Evolutionary conservation across 2,329 filamentous ascomycete species (phyloP).

Genomic region (Colletotrichum eleusines): DNA sequence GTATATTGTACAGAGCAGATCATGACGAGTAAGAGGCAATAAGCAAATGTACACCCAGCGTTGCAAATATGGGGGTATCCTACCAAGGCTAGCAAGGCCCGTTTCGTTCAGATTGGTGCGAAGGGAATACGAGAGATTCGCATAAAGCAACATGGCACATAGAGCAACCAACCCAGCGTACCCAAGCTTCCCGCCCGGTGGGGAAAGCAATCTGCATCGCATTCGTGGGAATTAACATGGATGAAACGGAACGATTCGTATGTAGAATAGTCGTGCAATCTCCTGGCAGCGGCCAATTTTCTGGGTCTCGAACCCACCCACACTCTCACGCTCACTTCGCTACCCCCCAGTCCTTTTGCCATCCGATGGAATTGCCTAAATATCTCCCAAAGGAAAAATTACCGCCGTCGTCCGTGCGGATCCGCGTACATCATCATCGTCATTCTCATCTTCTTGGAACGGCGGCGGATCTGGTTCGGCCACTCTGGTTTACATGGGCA

Average conservation of each 20-base stretch:
- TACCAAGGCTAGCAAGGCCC: too few relatives aligned
- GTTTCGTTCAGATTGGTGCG: neutral
- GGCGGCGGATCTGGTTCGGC: neutral
- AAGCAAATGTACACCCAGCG: neutral
- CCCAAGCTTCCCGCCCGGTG: neutral
- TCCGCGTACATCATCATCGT: neutral
- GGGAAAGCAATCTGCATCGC: neutral
- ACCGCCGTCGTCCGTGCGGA: neutral
- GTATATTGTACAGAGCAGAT: too few relatives aligned
- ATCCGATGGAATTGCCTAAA: neutral
- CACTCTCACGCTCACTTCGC: too few relatives aligned
- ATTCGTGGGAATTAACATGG: conserved; percentile 24
- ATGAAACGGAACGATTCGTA: conserved; percentile 4
- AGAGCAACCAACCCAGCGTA: neutral
- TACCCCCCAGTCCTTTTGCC: too few relatives aligned
- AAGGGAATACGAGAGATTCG: neutral
- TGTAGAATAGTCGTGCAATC: too few relatives aligned
- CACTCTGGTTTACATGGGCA: neutral
- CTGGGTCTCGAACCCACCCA: neutral
- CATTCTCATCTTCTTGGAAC: neutral
- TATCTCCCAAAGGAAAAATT: neutral
- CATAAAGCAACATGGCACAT: neutral
- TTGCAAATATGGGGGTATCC: too few relatives aligned
- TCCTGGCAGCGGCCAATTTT: conserved; percentile 11
- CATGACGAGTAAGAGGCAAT: too few relatives aligned